Percentiles rank a stretch among this genome's conserved stretches.
These are phyloP conservation scores for Viola pubescens DNA, from an alignment of 441 rosid species.

Conservation along the genomic window DNA sequence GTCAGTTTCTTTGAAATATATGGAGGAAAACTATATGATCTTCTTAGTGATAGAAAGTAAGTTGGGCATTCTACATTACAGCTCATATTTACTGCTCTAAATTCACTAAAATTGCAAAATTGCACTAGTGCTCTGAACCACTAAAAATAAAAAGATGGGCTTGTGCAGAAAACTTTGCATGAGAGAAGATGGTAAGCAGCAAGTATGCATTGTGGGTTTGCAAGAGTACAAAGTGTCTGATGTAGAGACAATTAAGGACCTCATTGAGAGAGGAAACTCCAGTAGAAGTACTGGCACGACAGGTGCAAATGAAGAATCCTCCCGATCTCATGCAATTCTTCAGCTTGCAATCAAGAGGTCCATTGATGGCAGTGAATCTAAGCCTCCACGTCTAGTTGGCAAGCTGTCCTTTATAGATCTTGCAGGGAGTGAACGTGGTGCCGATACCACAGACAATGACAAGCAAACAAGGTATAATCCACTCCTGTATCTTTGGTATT, in stretches of 20 bases:
- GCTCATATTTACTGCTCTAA: too few relatives aligned
- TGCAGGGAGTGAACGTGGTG: slow-evolving; percentile 99
- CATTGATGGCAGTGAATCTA: slow-evolving; percentile 61
- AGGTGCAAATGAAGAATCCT: slow-evolving; percentile 99
- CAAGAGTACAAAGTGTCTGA: slow-evolving; percentile 90
- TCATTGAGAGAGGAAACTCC: slow-evolving; percentile 86
- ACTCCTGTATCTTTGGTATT: slow-evolving; percentile 3
- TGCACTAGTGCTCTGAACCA: slow-evolving; percentile 7
- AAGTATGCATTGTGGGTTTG: slow-evolving; percentile 97
- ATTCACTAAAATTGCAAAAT: too few relatives aligned
- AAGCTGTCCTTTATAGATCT: slow-evolving; percentile 98
- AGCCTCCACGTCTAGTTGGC: slow-evolving; percentile 85
- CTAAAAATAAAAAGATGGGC: neutral
- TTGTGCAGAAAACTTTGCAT: slow-evolving; percentile 82
- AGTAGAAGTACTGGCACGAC: slow-evolving; percentile 92
- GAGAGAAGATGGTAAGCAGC: slow-evolving; percentile 99
- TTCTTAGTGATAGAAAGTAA: slow-evolving; percentile 89
- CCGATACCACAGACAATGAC: slow-evolving; percentile 97
- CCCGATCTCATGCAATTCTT: slow-evolving; percentile 98
- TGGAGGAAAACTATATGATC: slow-evolving; percentile 93
- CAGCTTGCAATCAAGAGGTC: slow-evolving; percentile 92
- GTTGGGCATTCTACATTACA: slow-evolving; percentile 13
- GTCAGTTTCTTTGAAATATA: slow-evolving; percentile 98
- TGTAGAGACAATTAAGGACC: slow-evolving; percentile 83
- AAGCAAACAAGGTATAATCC: slow-evolving; percentile 77